Conservation (phyloP, 2,329 filamentous ascomycete genomes). For the Fusarium sp. region DNA sequence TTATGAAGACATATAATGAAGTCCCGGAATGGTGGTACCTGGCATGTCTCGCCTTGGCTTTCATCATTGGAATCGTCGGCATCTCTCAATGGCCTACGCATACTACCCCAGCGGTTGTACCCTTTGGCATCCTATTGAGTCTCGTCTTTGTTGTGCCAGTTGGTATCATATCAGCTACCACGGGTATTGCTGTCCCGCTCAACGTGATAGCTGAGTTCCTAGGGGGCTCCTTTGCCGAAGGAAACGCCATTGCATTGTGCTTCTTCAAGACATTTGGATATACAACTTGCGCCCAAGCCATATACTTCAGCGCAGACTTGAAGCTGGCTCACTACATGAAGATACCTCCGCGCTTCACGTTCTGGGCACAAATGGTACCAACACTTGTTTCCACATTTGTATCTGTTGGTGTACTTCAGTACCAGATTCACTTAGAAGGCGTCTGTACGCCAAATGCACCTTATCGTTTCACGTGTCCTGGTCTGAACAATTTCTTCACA, state of each 20-base stretch:
- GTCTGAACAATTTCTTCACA: conserved; percentile 51
- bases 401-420: conserved; percentile 49
- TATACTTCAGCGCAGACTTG: conserved; percentile 49
- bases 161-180: conserved; percentile 56
- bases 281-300: conserved; percentile 48
- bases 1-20: conserved; percentile 59
- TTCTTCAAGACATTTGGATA: conserved; percentile 57
- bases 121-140: conserved; percentile 54
- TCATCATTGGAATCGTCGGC: conserved; percentile 48
- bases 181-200: conserved; percentile 52
- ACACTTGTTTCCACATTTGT: conserved; percentile 48
- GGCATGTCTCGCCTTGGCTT: conserved; percentile 43
- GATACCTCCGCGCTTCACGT: conserved; percentile 50
- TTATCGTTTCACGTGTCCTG: conserved; percentile 50
- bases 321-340: conserved; percentile 58
- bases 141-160: conserved; percentile 55
- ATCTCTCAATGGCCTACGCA: conserved; percentile 54
- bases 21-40: conserved; percentile 60
- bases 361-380: conserved; percentile 49
- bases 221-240: conserved; percentile 53
- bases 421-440: conserved; percentile 48
- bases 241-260: conserved; percentile 58
- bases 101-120: conserved; percentile 53
- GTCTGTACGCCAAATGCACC: conserved; percentile 51
- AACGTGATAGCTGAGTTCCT: conserved; percentile 61